These are phyloP conservation scores for Fusarium compactum DNA, from an alignment of 2,329 filamentous ascomycete species.

Conservation along the genomic window DNA sequence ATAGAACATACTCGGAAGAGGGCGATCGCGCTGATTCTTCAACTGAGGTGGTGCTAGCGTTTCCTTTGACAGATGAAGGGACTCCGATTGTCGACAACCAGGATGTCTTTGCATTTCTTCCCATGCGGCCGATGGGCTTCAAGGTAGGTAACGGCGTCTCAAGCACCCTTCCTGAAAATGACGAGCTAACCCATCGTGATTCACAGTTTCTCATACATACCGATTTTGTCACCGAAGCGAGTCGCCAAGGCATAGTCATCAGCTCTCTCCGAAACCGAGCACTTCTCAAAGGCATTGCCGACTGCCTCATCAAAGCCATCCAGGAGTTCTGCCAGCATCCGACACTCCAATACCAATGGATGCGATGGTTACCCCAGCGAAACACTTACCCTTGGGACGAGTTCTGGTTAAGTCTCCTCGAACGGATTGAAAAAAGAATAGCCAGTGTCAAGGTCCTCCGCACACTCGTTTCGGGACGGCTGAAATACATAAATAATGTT, in stretches of 20 bases:
- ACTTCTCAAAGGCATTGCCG: slow-evolving; percentile 53
- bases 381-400: slow-evolving; percentile 40
- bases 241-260: slow-evolving; percentile 56
- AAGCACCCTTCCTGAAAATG: rapidly evolving
- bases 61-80: slow-evolving; percentile 54
- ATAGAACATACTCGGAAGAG: slow-evolving; percentile 48
- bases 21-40: slow-evolving; percentile 45
- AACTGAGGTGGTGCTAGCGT: slow-evolving; percentile 59
- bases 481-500: slow-evolving; percentile 22
- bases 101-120: slow-evolving; percentile 60
- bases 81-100: slow-evolving; percentile 55
- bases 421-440: slow-evolving; percentile 42
- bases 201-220: slow-evolving; percentile 61
- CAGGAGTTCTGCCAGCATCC: slow-evolving; percentile 54
- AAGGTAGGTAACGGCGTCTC: slow-evolving; percentile 48
- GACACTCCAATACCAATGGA: slow-evolving; percentile 58
- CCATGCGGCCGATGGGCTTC: slow-evolving; percentile 57
- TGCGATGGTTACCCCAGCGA: slow-evolving; percentile 57
- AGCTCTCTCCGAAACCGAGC: slow-evolving; percentile 55
- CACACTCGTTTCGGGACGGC: not conserved
- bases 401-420: slow-evolving; percentile 46
- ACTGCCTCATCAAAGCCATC: slow-evolving; percentile 55
- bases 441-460: slow-evolving; percentile 16
- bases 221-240: slow-evolving; percentile 62
- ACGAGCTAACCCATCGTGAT: not conserved